Percentiles rank a stretch among this genome's conserved stretches.
These are phyloP conservation scores for Suillus alpinus DNA, from an alignment of 768 basidiomycete genomes.

Conservation along the genomic window DNA sequence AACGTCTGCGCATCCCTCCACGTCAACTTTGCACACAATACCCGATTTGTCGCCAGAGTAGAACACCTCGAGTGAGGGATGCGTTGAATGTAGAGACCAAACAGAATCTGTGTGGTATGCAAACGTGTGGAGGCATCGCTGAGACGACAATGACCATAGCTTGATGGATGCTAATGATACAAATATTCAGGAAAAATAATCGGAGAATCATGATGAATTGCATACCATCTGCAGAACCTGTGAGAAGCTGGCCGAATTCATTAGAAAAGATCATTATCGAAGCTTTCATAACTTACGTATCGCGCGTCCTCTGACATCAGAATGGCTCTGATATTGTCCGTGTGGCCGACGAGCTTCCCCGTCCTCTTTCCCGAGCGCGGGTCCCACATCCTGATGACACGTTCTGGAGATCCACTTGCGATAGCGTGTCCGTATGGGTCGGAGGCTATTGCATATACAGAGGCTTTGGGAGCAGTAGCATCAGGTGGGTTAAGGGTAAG, in stretches of 20 bases:
- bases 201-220: neutral
- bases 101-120: slow-evolving; percentile 93
- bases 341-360: slow-evolving; percentile 91
- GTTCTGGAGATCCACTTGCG: slow-evolving; percentile 89
- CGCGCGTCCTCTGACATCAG: slow-evolving; percentile 85
- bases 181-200: slow-evolving; percentile 8
- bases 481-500: slow-evolving; percentile 69
- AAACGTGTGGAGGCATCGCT: slow-evolving; percentile 93
- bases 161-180: slow-evolving; percentile 68
- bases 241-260: slow-evolving; percentile 53
- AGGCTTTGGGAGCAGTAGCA: slow-evolving; percentile 61
- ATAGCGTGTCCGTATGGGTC: slow-evolving; percentile 80
- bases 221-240: slow-evolving; percentile 75
- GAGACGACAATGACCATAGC: slow-evolving; percentile 88
- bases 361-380: slow-evolving; percentile 79
- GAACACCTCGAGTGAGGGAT: slow-evolving; percentile 84
- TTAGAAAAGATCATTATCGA: neutral
- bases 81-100: slow-evolving; percentile 88
- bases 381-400: slow-evolving; percentile 91
- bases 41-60: slow-evolving; percentile 95
- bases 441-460: slow-evolving; percentile 74
- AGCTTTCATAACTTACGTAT: slow-evolving; percentile 60
- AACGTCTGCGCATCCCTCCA: slow-evolving; percentile 76
- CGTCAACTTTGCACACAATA: slow-evolving; percentile 87
- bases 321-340: slow-evolving; percentile 93